Conservation (phyloP, 768 basidiomycete genomes). For the Floccularia luteovirens region DNA sequence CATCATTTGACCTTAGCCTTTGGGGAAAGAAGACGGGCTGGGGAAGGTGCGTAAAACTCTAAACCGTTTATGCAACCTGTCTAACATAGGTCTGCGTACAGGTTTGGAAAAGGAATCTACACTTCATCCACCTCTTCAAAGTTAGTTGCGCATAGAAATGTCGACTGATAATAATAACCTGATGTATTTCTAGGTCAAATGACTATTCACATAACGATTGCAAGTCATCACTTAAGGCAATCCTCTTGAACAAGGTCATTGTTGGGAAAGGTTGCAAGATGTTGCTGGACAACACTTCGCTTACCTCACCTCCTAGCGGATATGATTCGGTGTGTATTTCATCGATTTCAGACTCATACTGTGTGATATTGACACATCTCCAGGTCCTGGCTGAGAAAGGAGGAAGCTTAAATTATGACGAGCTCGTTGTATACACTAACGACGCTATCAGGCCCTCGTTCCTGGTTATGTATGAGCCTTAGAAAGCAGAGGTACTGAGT, state of each 20-base stretch:
- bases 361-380: conserved; percentile 2
- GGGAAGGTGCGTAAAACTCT: conserved; percentile 41
- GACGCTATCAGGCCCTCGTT: conserved; percentile 70
- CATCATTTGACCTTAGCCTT: conserved; percentile 54
- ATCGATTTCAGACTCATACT: neutral
- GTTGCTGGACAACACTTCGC: conserved; percentile 43
- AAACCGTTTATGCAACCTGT: conserved; percentile 3
- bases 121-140: conserved; percentile 78
- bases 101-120: conserved; percentile 67
- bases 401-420: conserved; percentile 62
- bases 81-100: conserved; percentile 13
- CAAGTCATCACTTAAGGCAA: conserved; percentile 48
- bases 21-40: conserved; percentile 68
- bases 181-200: conserved; percentile 36
- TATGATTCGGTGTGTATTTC: conserved; percentile 52
- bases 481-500: conserved; percentile 2
- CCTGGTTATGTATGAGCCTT: conserved; percentile 60
- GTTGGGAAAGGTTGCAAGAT: conserved; percentile 67
- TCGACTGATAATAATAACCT: neutral
- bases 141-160: conserved; percentile 18
- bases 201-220: conserved; percentile 61
- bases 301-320: conserved; percentile 53
- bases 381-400: conserved; percentile 66
- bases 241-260: conserved; percentile 69
- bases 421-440: conserved; percentile 62